Conservation (phyloP, 2,329 filamentous ascomycete genomes). For the Clarireedia homoeocarpa region DNA sequence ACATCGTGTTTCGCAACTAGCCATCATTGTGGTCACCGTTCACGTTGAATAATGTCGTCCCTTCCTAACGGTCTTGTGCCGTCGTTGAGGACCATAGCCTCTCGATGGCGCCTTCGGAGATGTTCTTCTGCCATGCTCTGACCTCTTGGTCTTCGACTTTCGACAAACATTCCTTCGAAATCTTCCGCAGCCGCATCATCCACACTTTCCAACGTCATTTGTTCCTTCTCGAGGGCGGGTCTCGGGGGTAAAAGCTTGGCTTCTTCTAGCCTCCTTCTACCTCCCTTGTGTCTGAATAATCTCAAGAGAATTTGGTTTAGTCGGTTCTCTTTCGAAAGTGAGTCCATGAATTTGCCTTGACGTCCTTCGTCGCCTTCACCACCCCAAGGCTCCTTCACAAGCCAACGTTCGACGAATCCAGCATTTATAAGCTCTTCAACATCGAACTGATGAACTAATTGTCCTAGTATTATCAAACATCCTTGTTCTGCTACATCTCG, state of each 20-base stretch:
- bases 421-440: slow-evolving; percentile 51
- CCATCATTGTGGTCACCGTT: not conserved
- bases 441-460: slow-evolving; percentile 47
- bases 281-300: slow-evolving; percentile 24
- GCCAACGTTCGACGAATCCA: slow-evolving; percentile 63
- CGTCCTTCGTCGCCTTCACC: slow-evolving; percentile 43
- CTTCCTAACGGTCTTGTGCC: slow-evolving; percentile 66
- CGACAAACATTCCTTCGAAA: slow-evolving; percentile 26
- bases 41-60: slow-evolving; percentile 67
- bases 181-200: slow-evolving; percentile 38
- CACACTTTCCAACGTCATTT: slow-evolving; percentile 40
- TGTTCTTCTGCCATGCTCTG: slow-evolving; percentile 61
- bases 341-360: slow-evolving; percentile 41
- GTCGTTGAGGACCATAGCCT: slow-evolving; percentile 87
- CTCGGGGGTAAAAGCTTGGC: slow-evolving; percentile 22
- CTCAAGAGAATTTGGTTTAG: slow-evolving; percentile 40
- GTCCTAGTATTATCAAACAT: slow-evolving; percentile 43
- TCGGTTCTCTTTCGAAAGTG: slow-evolving; percentile 18
- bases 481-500: slow-evolving; percentile 55
- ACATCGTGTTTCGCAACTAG: too few species aligned
- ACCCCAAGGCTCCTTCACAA: slow-evolving; percentile 66
- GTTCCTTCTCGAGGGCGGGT: slow-evolving; percentile 5
- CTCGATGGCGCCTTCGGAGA: slow-evolving; percentile 66
- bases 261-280: slow-evolving; percentile 22
- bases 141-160: slow-evolving; percentile 35